Base-by-base conservation (phyloP, 2,329 filamentous ascomycete genomes). In the Venturia nashicola region DNA sequence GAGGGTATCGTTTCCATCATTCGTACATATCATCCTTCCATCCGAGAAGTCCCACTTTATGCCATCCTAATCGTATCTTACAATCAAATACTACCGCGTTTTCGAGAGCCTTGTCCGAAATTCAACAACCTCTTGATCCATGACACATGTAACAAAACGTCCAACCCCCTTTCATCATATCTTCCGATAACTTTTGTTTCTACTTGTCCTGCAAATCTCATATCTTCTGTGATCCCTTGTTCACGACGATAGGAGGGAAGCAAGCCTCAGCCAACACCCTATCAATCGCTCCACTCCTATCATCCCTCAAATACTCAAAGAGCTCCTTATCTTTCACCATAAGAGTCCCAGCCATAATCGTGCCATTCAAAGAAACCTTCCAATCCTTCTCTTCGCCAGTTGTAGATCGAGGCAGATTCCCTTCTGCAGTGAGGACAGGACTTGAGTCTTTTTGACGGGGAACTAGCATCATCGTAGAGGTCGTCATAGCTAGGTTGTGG, bases 401-500 rank as follows among this genome's bases (percentile, higher is more conserved):
- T 18, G 76, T 73, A 7, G 76, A 70, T 1, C 72, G 72, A 4
- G 82, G 72, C 43, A 70, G 71, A 0, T 74, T 74, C 11, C 75
- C 76, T 67, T 82, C 81, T 23, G 71, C 74, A 18, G 51, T 57
- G 9, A 57, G 27, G 18, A 57, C 16, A 8, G 51, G 12, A 23
- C 7, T 12, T 3, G 27, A 34, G 3, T 57, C 51, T 2, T 57
- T 27, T 46, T 73, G 72, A 63, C 83, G 73, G 3, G 82, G 82
- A 43, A 79, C 76, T 23, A 85, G 78, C 62, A 80, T 77, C 80
- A 85, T 83, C 8, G 73, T 76, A 1, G 74, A 71, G 3, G 75
- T 76, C 0, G 82, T 85, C 77, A 85, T 80, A 11, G 79, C 82
- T 2, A 85, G 74, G 65, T 85, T 85, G 70, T 85, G 84, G 70